These are phyloP conservation scores for Ramaria rubella DNA, from an alignment of 768 basidiomycete species.

Conservation along the genomic window DNA sequence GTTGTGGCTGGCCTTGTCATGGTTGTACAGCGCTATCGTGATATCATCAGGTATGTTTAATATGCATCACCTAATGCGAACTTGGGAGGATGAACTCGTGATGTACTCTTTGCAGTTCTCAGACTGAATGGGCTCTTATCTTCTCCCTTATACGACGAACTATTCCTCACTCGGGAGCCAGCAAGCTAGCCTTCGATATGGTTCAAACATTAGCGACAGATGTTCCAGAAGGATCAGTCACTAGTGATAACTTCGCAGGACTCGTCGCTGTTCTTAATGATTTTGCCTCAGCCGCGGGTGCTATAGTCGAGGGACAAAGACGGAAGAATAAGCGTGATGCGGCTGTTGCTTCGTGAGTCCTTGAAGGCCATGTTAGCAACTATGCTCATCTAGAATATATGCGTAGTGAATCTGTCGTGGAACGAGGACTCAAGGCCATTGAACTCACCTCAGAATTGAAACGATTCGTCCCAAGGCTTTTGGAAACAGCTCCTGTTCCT, in stretches of 20 bases:
- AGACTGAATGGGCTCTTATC: constrained; percentile 93
- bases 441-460: constrained; percentile 75
- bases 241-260: constrained; percentile 73
- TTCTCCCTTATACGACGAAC: constrained; percentile 85
- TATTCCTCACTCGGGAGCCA: constrained; percentile 79
- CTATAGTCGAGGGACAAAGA: constrained; percentile 46
- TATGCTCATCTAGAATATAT: neutral
- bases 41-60: constrained; percentile 75
- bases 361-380: neutral
- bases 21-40: constrained; percentile 70
- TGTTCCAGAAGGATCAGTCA: constrained; percentile 51
- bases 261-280: constrained; percentile 79
- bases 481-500: constrained; percentile 39
- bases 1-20: constrained; percentile 75
- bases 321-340: constrained; percentile 39
- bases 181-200: constrained; percentile 76
- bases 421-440: constrained; percentile 76
- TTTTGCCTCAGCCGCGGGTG: constrained; percentile 70
- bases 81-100: neutral
- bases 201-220: constrained; percentile 60
- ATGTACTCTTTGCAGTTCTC: constrained; percentile 45
- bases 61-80: no score
- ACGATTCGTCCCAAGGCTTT: constrained; percentile 52
- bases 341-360: constrained; percentile 2
- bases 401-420: constrained; percentile 63